phyloP scores from a whole-genome alignment of 371 early-diverging fungal species.

The Basidiobolus meristosporus region DNA sequence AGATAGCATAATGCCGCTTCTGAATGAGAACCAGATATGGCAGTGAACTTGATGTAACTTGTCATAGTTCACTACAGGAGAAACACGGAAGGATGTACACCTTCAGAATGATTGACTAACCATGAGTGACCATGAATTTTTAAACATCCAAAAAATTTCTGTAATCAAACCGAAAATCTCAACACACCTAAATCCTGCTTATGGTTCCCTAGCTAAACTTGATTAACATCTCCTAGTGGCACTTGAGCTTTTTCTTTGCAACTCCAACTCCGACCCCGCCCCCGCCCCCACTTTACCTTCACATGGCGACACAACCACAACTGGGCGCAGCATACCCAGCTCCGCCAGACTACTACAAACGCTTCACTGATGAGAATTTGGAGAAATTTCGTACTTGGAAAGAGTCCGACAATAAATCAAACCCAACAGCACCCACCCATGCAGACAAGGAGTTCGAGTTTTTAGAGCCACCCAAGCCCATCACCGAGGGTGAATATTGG shows the following conservation, averaged over 20 bases:
- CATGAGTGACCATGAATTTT: too few relatives aligned
- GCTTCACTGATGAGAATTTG: background rate
- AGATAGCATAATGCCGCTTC: slow-evolving; percentile 78
- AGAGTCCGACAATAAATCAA: background rate
- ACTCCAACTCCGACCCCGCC: too few relatives aligned
- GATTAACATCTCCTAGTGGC: too few relatives aligned
- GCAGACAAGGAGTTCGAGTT: background rate
- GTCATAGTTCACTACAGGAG: slow-evolving; percentile 15
- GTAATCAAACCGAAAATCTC: too few relatives aligned
- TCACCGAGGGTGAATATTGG: background rate
- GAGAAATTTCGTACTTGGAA: background rate
- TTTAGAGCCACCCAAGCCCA: background rate
- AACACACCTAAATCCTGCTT: too few relatives aligned
- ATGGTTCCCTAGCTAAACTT: too few relatives aligned
- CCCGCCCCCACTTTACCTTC: too few relatives aligned
- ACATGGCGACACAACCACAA: background rate
- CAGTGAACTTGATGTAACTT: slow-evolving; percentile 61
- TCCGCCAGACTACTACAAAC: background rate
- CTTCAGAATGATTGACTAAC: too few relatives aligned
- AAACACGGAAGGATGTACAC: too few relatives aligned
- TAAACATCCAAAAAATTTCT: too few relatives aligned
- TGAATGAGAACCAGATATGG: slow-evolving; percentile 62
- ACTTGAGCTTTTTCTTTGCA: too few relatives aligned
- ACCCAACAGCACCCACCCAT: background rate
- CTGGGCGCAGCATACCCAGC: background rate